These are phyloP conservation scores for Aspergillus phoenicis DNA, from an alignment of 2,329 filamentous ascomycete genomes.

Conservation along the genomic window DNA sequence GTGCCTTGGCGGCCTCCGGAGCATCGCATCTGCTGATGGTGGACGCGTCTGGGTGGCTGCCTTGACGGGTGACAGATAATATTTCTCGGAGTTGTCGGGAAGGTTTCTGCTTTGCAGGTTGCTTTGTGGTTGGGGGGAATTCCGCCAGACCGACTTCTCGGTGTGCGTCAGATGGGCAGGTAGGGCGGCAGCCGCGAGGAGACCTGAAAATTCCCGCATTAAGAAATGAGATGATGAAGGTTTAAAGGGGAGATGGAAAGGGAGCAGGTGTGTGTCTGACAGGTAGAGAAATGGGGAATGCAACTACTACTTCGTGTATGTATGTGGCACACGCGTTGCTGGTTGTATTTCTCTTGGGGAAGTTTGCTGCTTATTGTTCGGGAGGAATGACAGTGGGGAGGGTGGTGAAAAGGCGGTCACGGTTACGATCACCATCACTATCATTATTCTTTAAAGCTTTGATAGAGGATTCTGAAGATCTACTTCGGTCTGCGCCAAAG, in stretches of 20 bases:
- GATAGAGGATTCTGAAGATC: neutral
- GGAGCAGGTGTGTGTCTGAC: neutral
- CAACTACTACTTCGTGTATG: neutral
- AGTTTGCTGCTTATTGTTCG: neutral
- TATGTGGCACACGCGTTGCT: neutral
- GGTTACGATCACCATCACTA: neutral
- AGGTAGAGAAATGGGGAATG: neutral
- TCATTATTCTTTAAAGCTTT: neutral
- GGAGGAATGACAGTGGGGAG: too few relatives aligned
- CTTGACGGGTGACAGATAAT: conserved; percentile 17
- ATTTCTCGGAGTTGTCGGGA: conserved; percentile 8
- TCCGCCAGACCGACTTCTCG: conserved; percentile 20
- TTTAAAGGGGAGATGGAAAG: neutral
- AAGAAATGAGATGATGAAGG: neutral
- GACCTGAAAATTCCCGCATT: conserved; percentile 6
- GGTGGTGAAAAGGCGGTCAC: conserved; percentile 16
- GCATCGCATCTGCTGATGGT: conserved; percentile 69
- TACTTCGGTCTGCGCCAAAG: neutral
- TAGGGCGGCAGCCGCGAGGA: conserved; percentile 5
- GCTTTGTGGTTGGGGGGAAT: neutral
- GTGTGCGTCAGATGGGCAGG: conserved; percentile 11
- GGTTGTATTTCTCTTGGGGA: neutral
- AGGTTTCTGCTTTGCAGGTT: conserved; percentile 2
- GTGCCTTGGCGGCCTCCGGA: conserved; percentile 70
- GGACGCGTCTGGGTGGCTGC: conserved; percentile 1